Percentiles rank a stretch among this genome's conserved stretches.
Conservation (phyloP, 2,329 filamentous ascomycete genomes). For the Lachnellula hyalina region DNA sequence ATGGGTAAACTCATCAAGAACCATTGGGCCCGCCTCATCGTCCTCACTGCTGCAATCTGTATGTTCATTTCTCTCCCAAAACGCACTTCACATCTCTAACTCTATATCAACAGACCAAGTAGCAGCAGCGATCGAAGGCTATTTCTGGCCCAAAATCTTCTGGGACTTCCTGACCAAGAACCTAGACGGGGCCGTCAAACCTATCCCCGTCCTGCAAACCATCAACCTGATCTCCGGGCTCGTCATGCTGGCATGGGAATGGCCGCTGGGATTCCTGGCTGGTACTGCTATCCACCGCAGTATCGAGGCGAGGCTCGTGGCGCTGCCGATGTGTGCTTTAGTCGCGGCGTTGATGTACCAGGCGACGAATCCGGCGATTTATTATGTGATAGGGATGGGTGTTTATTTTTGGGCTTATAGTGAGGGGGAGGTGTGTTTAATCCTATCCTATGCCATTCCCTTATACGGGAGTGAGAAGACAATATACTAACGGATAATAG, state of each 20-base stretch:
- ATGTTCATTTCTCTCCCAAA: constrained; percentile 24
- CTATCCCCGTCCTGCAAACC: constrained; percentile 81
- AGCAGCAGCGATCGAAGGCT: constrained; percentile 73
- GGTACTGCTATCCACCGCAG: constrained; percentile 77
- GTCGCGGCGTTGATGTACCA: constrained; percentile 80
- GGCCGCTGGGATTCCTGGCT: constrained; percentile 74
- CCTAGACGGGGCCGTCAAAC: constrained; percentile 79
- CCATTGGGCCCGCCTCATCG: constrained; percentile 93
- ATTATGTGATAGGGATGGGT: constrained; percentile 79
- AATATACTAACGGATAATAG: constrained; percentile 15
- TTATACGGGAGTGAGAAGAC: neutral
- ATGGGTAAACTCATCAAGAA: constrained; percentile 99
- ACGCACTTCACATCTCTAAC: neutral
- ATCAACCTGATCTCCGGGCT: constrained; percentile 83
- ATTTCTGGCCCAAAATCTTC: constrained; percentile 99
- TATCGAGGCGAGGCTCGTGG: constrained; percentile 76
- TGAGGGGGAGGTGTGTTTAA: constrained; percentile 79
- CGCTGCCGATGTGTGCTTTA: constrained; percentile 74
- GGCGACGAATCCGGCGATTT: constrained; percentile 84
- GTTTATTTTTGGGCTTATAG: constrained; percentile 97
- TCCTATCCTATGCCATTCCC: neutral
- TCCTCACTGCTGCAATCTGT: constrained; percentile 70
- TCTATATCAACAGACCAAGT: constrained; percentile 66
- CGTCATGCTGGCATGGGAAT: constrained; percentile 79
- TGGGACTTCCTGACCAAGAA: constrained; percentile 95